Base-by-base conservation (phyloP, 2,329 filamentous ascomycete genomes). In the Coniochaeta ligniaria region DNA sequence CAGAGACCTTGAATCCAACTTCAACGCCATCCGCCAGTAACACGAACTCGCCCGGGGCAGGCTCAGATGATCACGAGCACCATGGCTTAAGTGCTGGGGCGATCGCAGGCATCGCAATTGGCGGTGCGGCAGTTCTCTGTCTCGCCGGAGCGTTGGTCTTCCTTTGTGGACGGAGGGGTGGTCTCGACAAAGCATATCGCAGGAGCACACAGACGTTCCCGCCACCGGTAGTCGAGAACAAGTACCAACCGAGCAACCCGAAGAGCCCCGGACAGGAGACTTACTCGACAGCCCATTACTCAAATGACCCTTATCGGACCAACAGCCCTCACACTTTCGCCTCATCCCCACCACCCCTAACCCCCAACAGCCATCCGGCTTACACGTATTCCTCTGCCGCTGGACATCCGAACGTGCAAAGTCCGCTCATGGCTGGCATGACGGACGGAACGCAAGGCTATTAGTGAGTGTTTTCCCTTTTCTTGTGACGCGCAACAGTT, bases 81-180 rank as follows among this genome's bases (percentile, higher is more conserved):
- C 28, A 59, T 35, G 43, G 59, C 20, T 63, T 75, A 24, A 69
- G 67, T 7, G 60, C 70, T 0, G 83, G 83, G 4, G 81, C 80
- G 2, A 87, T 88, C 31, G 84, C 82, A 1, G 86, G 85, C 5
- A 85, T 88, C 33, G 77, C 76, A 0, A 75, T 88, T 38, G 83
- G 84, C 26, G 71, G 69, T 1, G 73, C 79, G 0, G 80, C 77
- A 1, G 72, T 80, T 2, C 59, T 83, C 4, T 62, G 77, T 20
- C 63, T 79, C 0, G 78, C 75, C 11, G 73, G 78, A 9, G 74
- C 70, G 0, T 66, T 85, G 6, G 65, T 85, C 58, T 82, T 80
- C 58, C 65, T 82, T 52, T 81, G 76, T 59, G 78, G 80, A 17
- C 72, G 78, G 55, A 71, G 71, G 9, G 72, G 75, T 26, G 75